Base-by-base conservation (phyloP, 345 rosid species). In the Zanthoxylum bungeanum region DNA sequence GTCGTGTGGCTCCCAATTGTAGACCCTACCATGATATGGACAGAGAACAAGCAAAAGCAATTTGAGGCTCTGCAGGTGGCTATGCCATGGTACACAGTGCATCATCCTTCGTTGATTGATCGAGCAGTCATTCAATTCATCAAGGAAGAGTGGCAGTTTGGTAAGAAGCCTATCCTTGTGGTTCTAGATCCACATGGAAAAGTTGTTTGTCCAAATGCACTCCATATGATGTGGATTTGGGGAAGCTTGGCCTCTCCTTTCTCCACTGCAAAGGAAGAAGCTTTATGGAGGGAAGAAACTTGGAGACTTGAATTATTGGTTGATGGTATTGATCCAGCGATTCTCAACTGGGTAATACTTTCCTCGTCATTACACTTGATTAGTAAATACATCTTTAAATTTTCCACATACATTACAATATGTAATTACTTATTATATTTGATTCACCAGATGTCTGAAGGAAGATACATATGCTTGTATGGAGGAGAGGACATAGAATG, bases 201-300 rank as follows among this genome's bases (percentile, higher is more conserved):
- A 62, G 89, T 89, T 50, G 85, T 73, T 75, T 82, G 83, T 60
- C 87, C 83, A 24, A 91, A 91, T 56, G 97, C 98, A 28, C 75
- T 93, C 68, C 88, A 87, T 57, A 91, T 93, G 98, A 86, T 88
- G 78, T 86, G 92, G 88, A 88, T 91, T 72, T 91, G 97, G 96
- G 89, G 88, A n/a, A 66, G 73, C 51, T 24, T 53, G 50, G 97
- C 97, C 4, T 84, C 82, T 59, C 98, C 98, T 21, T 93, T 93
- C 85, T 88, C 96, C 0, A 83, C 80, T 66, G 40, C 67, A 1
- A n/a, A 81, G 74, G 93, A 88, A 75, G 83, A 73, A 69, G 82
- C 80, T 42, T 83, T 93, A 1, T 93, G 96, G 93, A 85, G 60
- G 60, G 87, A 77, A 47, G 89, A 86, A 64, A 77, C 76, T 36